Base-by-base conservation (phyloP, 2,329 filamentous ascomycete species). In the Neodidymelliopsis sp. region DNA sequence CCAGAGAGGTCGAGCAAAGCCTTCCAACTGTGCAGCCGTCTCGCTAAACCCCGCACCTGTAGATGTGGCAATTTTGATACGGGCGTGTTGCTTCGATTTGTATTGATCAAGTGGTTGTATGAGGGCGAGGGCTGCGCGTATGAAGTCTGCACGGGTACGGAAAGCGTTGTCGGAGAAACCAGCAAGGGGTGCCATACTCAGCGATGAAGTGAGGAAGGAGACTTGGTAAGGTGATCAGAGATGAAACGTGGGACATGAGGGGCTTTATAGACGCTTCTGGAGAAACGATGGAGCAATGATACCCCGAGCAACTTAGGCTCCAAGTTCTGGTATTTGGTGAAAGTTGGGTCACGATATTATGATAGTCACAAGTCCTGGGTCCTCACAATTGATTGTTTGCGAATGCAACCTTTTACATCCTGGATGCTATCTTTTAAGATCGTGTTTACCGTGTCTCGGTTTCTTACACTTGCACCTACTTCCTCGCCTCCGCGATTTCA, bases 11-110 rank as follows among this genome's bases (percentile, higher is more conserved):
- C 56, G 48, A 1, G 56, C 56, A 22, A 55, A 61, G 11, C 58
- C 58, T 52, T 61, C 58, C 24, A 61, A 49, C n/a, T 61, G 58
- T 4, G 58, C 53, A 12, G 56, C 47, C 10, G 52, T 57, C 31
- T 61, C 58, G 25, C 54, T 56, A 37, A 61, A 61, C 7, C 52
- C 52, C 12, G 53, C 53, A 4, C 45, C 58, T 10, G 58, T 61
- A 1, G 53, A 49, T 22, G 54, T 55, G 7, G 53, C 51, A 15
- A 61, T 46, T 23, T 48, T 61, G 13, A 61, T 54, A 5, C 58
- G 51, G 2, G 58, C 58, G 13, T 38, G 29, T 3, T 35, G 10
- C 3, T 45, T n/a, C 3, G 56, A 57, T 36, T 57, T 56, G 36
- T 61, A 57, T 13, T 43, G 44, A 10, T 52, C 22, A 4, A 62